phyloP scores from a whole-genome alignment of 148 eudicot genomes.

The Vaccinium corymbosum region DNA sequence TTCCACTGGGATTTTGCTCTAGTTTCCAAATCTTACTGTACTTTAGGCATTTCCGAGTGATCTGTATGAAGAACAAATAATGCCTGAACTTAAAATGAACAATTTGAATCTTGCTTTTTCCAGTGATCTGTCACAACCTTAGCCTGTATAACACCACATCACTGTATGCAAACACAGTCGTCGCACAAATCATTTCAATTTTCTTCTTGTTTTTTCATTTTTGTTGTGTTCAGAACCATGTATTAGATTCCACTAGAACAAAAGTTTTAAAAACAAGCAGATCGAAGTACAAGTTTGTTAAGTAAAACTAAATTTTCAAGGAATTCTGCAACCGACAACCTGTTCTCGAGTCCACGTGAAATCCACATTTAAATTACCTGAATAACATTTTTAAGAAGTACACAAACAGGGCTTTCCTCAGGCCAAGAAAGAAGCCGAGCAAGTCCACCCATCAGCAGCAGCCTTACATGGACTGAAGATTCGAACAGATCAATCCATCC shows the following conservation, averaged over 20 bases:
- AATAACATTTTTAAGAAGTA: not conserved
- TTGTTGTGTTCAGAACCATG: not conserved
- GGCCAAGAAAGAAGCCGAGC: not conserved
- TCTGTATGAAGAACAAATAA: not conserved
- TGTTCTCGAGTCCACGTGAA: not conserved
- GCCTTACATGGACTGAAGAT: not conserved
- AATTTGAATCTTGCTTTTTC: not conserved
- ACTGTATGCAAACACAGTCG: not conserved
- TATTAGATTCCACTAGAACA: not conserved
- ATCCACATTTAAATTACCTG: not conserved
- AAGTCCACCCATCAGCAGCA: not conserved
- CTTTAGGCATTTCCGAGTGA: not conserved
- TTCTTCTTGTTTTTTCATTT: not conserved
- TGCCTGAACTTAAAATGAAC: not conserved
- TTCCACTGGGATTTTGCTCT: not conserved
- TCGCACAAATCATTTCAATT: not conserved
- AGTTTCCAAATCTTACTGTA: not conserved
- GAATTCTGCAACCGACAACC: not conserved
- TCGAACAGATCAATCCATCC: conserved; percentile 62
- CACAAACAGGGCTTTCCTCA: not conserved
- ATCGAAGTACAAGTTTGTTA: not conserved
- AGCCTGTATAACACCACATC: not conserved
- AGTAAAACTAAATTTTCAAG: not conserved
- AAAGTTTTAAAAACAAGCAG: not conserved
- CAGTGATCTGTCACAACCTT: not conserved